These are phyloP conservation scores for Mollisiaceae sp. DNA, from an alignment of 2,329 filamentous ascomycete species.

Conservation along the genomic window DNA sequence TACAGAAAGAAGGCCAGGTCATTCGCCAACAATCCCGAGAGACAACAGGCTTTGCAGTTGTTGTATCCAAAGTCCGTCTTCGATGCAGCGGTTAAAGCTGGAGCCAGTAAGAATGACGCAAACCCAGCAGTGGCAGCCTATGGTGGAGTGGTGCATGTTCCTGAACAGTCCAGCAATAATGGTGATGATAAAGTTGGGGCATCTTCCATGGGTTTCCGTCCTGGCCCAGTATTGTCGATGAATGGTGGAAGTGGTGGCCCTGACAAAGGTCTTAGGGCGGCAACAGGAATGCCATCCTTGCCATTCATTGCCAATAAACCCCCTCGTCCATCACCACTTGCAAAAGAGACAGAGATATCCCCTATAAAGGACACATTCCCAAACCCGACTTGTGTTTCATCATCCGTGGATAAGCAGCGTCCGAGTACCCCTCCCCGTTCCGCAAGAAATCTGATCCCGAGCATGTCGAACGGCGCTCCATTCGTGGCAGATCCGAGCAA, in stretches of 20 bases:
- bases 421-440: neutral
- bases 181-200: neutral
- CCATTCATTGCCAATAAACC: neutral
- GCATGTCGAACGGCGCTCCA: neutral
- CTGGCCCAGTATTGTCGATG: neutral
- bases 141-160: neutral
- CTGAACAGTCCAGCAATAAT: neutral
- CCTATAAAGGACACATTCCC: neutral
- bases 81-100: neutral
- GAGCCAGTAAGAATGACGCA: neutral
- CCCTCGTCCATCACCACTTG: neutral
- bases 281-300: neutral
- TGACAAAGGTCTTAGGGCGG: neutral
- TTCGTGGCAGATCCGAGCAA: neutral
- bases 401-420: neutral
- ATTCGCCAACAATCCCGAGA: neutral
- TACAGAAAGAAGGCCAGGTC: conserved; percentile 10
- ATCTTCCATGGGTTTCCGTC: neutral
- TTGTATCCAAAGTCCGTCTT: neutral
- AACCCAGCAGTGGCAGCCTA: neutral
- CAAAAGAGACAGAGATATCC: neutral
- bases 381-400: neutral
- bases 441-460: neutral
- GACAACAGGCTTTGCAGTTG: neutral
- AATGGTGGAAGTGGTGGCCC: neutral